Conservation (phyloP, 768 basidiomycete species). For the Suillus variegatus region DNA sequence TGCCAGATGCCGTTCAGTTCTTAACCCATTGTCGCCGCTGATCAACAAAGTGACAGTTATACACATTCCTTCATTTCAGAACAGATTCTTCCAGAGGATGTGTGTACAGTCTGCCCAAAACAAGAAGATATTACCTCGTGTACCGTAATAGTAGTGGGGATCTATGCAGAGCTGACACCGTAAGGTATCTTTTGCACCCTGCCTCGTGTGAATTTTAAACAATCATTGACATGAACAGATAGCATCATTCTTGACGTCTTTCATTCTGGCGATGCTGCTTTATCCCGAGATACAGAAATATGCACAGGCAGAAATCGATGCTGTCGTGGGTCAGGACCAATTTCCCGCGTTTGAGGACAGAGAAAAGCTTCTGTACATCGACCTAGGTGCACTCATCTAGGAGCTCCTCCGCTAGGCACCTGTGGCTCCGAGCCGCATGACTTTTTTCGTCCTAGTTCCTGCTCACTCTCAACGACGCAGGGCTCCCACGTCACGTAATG, state of each 20-base stretch:
- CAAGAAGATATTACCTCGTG: constrained; percentile 8
- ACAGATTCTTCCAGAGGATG: constrained; percentile 1
- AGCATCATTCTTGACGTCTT: neutral
- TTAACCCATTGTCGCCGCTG: neutral
- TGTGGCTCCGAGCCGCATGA: too few species aligned
- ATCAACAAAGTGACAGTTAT: neutral
- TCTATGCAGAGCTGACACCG: constrained; percentile 25
- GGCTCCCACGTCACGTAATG: neutral
- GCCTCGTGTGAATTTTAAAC: neutral
- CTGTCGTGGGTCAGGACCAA: constrained; percentile 21
- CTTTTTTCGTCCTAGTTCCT: too few species aligned
- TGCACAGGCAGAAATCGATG: constrained; percentile 28
- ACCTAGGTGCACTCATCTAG: too few species aligned
- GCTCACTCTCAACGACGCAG: neutral
- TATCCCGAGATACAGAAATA: constrained; percentile 26
- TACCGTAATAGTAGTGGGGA: constrained; percentile 1
- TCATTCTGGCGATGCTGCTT: constrained; percentile 30
- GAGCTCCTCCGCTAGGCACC: too few species aligned
- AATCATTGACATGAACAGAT: neutral
- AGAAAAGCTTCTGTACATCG: constrained; percentile 22
- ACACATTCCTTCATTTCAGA: neutral
- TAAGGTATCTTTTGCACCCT: constrained; percentile 10
- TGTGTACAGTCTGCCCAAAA: neutral
- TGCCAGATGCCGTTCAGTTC: too few species aligned
- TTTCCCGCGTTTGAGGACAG: constrained; percentile 27